phyloP scores from a whole-genome alignment of 768 basidiomycete species.

The Termitomyces sp. region DNA sequence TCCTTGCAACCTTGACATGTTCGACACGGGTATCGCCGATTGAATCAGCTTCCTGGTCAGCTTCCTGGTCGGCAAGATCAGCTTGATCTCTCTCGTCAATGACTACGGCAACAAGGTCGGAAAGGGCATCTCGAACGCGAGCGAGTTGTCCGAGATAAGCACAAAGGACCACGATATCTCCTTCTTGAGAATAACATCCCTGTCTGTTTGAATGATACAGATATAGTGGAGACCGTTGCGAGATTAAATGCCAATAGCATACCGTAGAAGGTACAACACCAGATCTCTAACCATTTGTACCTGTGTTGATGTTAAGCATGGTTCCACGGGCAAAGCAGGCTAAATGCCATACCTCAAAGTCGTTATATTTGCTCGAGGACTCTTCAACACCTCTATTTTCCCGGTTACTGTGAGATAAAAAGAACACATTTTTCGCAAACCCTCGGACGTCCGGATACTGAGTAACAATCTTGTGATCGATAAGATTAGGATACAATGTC shows the following conservation, averaged over 20 bases:
- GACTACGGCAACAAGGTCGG: conserved; percentile 49
- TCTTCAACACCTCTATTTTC: conserved; percentile 62
- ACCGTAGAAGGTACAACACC: conserved; percentile 40
- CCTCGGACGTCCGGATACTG: conserved; percentile 57
- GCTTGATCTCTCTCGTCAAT: conserved; percentile 69
- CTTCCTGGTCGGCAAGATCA: conserved; percentile 53
- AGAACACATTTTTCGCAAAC: conserved; percentile 61
- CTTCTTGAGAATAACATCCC: conserved; percentile 40
- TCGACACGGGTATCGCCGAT: conserved; percentile 29
- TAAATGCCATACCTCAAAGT: conserved; percentile 49
- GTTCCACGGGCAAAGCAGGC: neutral
- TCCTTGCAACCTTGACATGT: conserved; percentile 46
- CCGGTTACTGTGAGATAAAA: conserved; percentile 56
- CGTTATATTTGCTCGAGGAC: conserved; percentile 63
- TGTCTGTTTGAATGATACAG: conserved; percentile 23
- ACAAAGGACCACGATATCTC: conserved; percentile 45
- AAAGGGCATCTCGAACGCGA: conserved; percentile 34
- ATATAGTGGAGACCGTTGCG: neutral
- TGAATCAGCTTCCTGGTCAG: conserved; percentile 23
- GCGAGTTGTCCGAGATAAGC: conserved; percentile 45
- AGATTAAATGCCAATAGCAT: neutral
- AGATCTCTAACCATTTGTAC: conserved; percentile 42
- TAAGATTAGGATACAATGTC: conserved; percentile 57
- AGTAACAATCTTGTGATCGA: conserved; percentile 52
- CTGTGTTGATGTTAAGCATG: conserved; percentile 17